Evolutionary conservation across 2,329 filamentous ascomycete genomes (phyloP).

Genomic region (Xylariales sp.): DNA sequence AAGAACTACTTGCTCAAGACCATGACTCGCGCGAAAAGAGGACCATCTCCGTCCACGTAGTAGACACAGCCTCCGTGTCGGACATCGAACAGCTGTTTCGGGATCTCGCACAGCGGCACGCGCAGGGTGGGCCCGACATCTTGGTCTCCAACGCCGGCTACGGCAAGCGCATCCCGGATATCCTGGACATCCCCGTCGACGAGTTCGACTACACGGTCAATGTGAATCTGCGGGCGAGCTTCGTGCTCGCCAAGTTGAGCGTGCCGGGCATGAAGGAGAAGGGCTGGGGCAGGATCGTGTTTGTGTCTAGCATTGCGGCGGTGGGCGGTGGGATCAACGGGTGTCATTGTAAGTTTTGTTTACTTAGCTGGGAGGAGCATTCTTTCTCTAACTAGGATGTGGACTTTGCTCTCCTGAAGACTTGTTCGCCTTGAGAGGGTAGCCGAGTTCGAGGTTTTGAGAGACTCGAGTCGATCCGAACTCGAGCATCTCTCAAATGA

Average conservation of each 20-base stretch:
- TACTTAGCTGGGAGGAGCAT: neutral
- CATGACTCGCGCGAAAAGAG: slow-evolving; percentile 24
- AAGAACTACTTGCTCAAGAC: slow-evolving; percentile 19
- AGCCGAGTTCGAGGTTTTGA: too few species aligned
- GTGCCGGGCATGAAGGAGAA: slow-evolving; percentile 56
- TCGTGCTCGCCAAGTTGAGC: slow-evolving; percentile 55
- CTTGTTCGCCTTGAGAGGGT: too few species aligned
- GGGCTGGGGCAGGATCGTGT: slow-evolving; percentile 60
- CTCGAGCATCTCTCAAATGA: too few species aligned
- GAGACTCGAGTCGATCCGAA: too few species aligned
- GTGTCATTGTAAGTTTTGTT: slow-evolving; percentile 35
- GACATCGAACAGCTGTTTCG: slow-evolving; percentile 50
- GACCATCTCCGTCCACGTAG: slow-evolving; percentile 48
- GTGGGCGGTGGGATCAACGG: slow-evolving; percentile 61
- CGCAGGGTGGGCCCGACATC: slow-evolving; percentile 51
- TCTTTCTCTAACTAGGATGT: neutral
- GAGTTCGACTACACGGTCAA: slow-evolving; percentile 61
- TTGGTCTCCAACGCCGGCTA: slow-evolving; percentile 63
- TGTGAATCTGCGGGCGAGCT: slow-evolving; percentile 58
- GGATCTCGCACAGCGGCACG: slow-evolving; percentile 49
- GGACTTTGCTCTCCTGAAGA: too few species aligned
- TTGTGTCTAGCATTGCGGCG: slow-evolving; percentile 59
- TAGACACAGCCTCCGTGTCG: slow-evolving; percentile 50
- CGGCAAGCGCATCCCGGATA: slow-evolving; percentile 52
- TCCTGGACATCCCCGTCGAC: slow-evolving; percentile 56